Evolutionary conservation across 768 basidiomycete species (phyloP), one percentile per base, ranked within the genome.

Genomic region (Serendipita sp.): DNA sequence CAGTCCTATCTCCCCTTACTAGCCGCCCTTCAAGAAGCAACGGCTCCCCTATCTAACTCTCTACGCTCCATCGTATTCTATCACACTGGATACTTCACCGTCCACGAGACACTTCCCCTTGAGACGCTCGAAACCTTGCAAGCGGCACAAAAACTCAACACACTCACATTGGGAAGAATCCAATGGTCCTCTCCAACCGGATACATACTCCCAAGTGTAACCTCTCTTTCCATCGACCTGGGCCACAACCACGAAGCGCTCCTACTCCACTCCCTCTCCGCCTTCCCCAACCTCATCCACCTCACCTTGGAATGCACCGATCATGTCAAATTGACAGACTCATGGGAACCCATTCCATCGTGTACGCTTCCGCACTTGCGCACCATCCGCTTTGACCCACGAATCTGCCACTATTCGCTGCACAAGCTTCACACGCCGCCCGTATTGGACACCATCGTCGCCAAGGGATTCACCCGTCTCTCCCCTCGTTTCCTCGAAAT

Each of bases 321-420:
- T 24, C 20, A 58, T 33, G 17, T 58, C 53, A 58, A 58, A 31
- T 1, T 58, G 1, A 26, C 31, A 22, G 53, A 58, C n/a, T 58
- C 53, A 24, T 58, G 53, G 53, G 53, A 58, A 58, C 53, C 53
- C 31, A 31, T 58, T 31, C 30, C 22, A 7, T 22, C n/a, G 3
- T 22, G 17, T 1, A 22, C n/a, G 3, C 53, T 58, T n/a, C 53
- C 53, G 9, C 24, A 26, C 31, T 31, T 58, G 17, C 22, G 31
- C 9, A 17, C 24, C 53, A 58, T 58, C 53, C 4, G 16, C 7
- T 58, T 58, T n/a, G 53, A 58, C 31, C 53, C 53, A 9, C 53
- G 53, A n/a, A 58, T 58, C 17, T 58, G 53, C 31, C 53, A 58
- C 53, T 58, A 58, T 33, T 58, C n/a, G 1, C 30, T 58, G 17